These are phyloP conservation scores for Aplosporella prunicola DNA, from an alignment of 2,329 filamentous ascomycete genomes.

Conservation along the genomic window DNA sequence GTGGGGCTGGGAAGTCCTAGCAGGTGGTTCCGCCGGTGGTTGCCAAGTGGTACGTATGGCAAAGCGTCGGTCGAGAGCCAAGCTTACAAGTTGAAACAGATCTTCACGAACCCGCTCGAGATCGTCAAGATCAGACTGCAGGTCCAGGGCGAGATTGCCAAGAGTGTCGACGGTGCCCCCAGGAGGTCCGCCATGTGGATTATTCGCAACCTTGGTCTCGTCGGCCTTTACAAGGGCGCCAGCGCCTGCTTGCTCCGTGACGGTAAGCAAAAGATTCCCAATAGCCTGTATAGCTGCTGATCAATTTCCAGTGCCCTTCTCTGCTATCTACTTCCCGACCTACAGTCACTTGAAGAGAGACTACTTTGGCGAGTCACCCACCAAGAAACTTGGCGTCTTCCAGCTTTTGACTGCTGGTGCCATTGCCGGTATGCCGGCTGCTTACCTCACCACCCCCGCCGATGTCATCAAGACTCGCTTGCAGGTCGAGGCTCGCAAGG, in stretches of 20 bases:
- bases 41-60: slow-evolving; percentile 79
- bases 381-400: slow-evolving; percentile 79
- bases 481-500: slow-evolving; percentile 94
- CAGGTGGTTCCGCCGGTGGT: slow-evolving; percentile 80
- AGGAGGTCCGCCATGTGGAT: slow-evolving; percentile 97
- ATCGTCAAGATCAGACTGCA: slow-evolving; percentile 99
- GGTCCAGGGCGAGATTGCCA: slow-evolving; percentile 91
- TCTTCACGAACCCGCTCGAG: slow-evolving; percentile 96
- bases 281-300: too few relatives aligned
- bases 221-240: slow-evolving; percentile 94
- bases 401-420: slow-evolving; percentile 92
- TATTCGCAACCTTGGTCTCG: slow-evolving; percentile 82
- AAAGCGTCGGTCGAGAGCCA: slow-evolving; percentile 4
- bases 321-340: slow-evolving; percentile 95
- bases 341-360: slow-evolving; percentile 93
- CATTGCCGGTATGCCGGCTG: slow-evolving; percentile 53
- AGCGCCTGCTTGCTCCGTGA: slow-evolving; percentile 90
- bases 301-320: slow-evolving; percentile 64
- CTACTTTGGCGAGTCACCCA: slow-evolving; percentile 79
- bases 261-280: slow-evolving; percentile 21
- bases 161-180: slow-evolving; percentile 69
- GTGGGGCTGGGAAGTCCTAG: slow-evolving; percentile 63
- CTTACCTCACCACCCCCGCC: slow-evolving; percentile 90
- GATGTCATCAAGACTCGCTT: slow-evolving; percentile 99
- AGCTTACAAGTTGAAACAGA: slow-evolving; percentile 37